Base-by-base conservation (phyloP, 192 early-diverging fungal genomes). In the Coemansia aciculifera region DNA sequence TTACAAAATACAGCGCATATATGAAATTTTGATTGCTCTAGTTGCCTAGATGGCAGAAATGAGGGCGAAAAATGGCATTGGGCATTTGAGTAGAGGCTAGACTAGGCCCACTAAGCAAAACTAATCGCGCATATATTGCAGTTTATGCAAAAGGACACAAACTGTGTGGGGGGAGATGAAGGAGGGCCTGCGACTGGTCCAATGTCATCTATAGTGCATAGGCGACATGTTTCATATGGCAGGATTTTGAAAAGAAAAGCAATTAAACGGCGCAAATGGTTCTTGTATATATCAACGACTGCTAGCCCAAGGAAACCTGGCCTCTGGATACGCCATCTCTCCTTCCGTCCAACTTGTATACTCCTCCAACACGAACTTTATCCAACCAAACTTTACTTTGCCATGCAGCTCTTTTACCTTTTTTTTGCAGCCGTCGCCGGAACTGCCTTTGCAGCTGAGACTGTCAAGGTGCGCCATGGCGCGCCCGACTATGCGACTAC, bases 401-500 rank as follows among this genome's bases (percentile, higher is more conserved):
- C 39, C 39, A 40, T 40, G 39, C 10, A 40, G 39, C 13, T 15
- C 39, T n/a, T 48, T 9, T 48, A 9, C 19, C n/a, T n/a, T n/a
- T n/a, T 9, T 48, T 9, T 46, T 15, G 27, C 38, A 44, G 62
- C 38, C 19, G 46, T 48, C 39, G 13, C 39, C 39, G 39, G 39
- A 15, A 40, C 39, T 23, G 46, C 8, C 46, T 9, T 48, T 60
- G 59, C 67, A 19, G 46, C 67, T n/a, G 67, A 62, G 19, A 37
- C 61, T 8, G 59, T 23, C 67, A 68, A 62, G 67, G 37, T 49
- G 52, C 51, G 64, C 64, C 38, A 52, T 52, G 64, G 52, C 46
- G n/a, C 44, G 63, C 32, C 44, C 6, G 10, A 21, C n/a, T 38
- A 36, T 38, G 59, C 36, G 9, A 38, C 37, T 8, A 38, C 36